Conservation (phyloP, 1,284 basidiomycete genomes). For the Moesziomyces sp. region DNA sequence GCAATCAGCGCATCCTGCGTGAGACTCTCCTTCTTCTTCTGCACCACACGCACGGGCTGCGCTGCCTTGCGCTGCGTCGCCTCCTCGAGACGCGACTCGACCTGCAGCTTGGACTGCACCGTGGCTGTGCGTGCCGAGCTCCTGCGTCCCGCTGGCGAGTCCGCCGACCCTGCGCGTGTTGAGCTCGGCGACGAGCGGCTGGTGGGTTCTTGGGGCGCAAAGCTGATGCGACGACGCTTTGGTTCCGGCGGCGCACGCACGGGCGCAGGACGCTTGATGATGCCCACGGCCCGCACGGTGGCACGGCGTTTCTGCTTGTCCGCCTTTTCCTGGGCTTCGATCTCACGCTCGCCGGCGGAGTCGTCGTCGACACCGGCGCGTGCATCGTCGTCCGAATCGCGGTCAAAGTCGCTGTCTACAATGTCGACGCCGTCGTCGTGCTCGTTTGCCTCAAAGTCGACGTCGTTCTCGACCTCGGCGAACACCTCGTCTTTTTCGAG, state of each 20-base stretch:
- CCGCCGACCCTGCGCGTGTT: not conserved
- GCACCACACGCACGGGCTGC: slow-evolving; percentile 15
- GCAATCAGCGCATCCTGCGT: slow-evolving; percentile 84
- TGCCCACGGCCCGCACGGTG: slow-evolving; percentile 12
- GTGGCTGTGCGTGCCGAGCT: slow-evolving; percentile 48
- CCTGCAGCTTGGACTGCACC: slow-evolving; percentile 56
- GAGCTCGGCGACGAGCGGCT: slow-evolving; percentile 5
- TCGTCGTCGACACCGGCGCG: slow-evolving; percentile 32
- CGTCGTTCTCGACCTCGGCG: slow-evolving; percentile 60
- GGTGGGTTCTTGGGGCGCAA: slow-evolving; percentile 27
- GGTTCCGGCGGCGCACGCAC: not conserved
- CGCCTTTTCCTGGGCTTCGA: slow-evolving; percentile 52
- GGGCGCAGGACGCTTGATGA: slow-evolving; percentile 17
- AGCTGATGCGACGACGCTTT: slow-evolving; percentile 35
- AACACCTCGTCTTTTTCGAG: slow-evolving; percentile 63
- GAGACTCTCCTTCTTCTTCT: slow-evolving; percentile 62
- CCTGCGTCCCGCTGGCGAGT: not conserved
- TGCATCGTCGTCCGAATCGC: slow-evolving; percentile 50
- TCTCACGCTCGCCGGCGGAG: slow-evolving; percentile 40
- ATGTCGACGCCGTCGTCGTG: slow-evolving; percentile 63
- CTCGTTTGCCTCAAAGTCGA: slow-evolving; percentile 56
- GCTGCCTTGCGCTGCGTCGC: slow-evolving; percentile 75
- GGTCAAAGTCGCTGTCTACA: slow-evolving; percentile 64
- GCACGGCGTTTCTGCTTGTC: slow-evolving; percentile 41
- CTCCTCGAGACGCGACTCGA: slow-evolving; percentile 70